Base-by-base conservation (phyloP, 495 filamentous ascomycete species). In the Penicillium odoratum region DNA sequence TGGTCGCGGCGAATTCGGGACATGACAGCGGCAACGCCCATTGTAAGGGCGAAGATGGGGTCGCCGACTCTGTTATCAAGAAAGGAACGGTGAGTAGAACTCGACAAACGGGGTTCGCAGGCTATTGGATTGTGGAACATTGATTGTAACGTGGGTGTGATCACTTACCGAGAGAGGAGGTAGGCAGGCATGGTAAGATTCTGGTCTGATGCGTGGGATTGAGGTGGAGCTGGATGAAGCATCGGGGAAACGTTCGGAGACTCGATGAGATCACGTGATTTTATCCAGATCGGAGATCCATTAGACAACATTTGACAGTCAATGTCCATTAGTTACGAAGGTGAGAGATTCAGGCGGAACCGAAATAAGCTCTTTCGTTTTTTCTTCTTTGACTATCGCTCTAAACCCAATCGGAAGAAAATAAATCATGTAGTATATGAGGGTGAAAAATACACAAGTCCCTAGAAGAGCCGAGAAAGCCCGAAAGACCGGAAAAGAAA, bases 1-100 rank as follows among this genome's bases (percentile, higher is more conserved):
- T 94, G 89, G 66, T 98, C 94, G 26, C 92, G 88, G 61, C 86
- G 89, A 69, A 98, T 70, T 60, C 73, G 71, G 45, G 80, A 53
- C 61, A 78, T 45, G 70, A 82, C 52, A 75, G 89, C 58, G 74
- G 87, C 48, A 78, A 83, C 10, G 79, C 88, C 94, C 66, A 97
- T 93, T 51, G 83, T 71, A 42, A 96, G 58, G 42, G 92, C 94
- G 68, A 97, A 98, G 60, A 97, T 65, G 18, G 93, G 94, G 67
- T 98, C 94, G 21, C 82, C 84, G 48, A 83, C 64, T 70, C 91
- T 93, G 58, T 54, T 60, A 18, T 44, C 54, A 25, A 30, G 34
- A 42, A 46, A 30, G 10, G 15, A 18, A 31, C n/a, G 26, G 16
- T 44, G 5, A 29, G 50, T 34, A 1, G 28, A 28, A 38, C 21